Evolutionary conservation across 352 stramenopile genomes (phyloP).

Genomic region (Phytopythium boreale): DNA sequence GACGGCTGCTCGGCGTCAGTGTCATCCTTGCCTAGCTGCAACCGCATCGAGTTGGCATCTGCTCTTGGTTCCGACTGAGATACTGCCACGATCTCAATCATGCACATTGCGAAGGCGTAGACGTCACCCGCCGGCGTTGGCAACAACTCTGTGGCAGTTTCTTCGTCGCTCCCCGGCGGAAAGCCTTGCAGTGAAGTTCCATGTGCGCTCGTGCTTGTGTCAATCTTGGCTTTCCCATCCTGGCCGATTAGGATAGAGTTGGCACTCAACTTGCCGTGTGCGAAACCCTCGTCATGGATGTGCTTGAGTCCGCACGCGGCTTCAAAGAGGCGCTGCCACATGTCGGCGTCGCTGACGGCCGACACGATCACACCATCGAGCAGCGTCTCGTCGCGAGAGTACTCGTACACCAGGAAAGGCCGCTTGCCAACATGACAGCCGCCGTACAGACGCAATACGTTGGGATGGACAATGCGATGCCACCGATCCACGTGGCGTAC

Average conservation of each 20-base stretch:
- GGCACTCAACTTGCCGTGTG: slow-evolving; percentile 13
- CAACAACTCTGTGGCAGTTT: background rate
- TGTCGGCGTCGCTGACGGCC: slow-evolving; percentile 4
- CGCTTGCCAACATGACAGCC: slow-evolving; percentile 19
- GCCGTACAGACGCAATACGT: slow-evolving; percentile 19
- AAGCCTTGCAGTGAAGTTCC: background rate
- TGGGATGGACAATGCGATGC: slow-evolving; percentile 9
- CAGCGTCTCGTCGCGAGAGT: slow-evolving; percentile 11
- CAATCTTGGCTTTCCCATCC: slow-evolving; percentile 24
- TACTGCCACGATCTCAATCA: slow-evolving; percentile 8
- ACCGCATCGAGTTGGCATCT: background rate
- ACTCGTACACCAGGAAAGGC: slow-evolving; percentile 27
- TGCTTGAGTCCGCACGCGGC: slow-evolving; percentile 19
- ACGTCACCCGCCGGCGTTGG: slow-evolving; percentile 16
- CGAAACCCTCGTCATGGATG: slow-evolving; percentile 14
- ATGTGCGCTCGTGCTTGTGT: background rate
- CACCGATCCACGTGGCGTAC: slow-evolving; percentile 11
- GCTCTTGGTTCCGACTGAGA: background rate
- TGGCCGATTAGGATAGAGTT: slow-evolving; percentile 10
- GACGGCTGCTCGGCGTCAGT: slow-evolving; percentile 6
- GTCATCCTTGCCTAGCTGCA: slow-evolving; percentile 1
- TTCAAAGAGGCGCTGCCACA: slow-evolving; percentile 25
- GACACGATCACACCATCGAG: slow-evolving; percentile 8
- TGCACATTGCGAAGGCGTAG: slow-evolving; percentile 12
- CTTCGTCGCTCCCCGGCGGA: background rate